Conservation (phyloP, 225 moss, liverwort and hornwort species). For the Straminergon stramineum region DNA sequence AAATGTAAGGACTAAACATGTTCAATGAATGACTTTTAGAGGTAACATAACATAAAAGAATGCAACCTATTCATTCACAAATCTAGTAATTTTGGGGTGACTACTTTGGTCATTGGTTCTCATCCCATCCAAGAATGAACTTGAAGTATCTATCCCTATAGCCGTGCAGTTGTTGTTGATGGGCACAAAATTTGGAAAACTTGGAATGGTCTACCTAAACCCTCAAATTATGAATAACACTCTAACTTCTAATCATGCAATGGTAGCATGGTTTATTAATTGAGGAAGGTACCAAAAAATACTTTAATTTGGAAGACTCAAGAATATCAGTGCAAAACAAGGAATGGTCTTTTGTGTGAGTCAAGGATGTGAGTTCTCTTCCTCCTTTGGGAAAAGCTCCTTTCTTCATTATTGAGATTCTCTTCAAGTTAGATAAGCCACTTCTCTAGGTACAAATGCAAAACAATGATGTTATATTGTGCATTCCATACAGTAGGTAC, state of each 20-base stretch:
- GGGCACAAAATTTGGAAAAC: fast-evolving
- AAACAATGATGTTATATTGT: background rate
- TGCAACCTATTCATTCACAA: too few relatives aligned
- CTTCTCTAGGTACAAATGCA: too few relatives aligned
- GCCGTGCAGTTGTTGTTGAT: fast-evolving
- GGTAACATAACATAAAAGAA: fast-evolving
- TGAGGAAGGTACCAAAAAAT: background rate
- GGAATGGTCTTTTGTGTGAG: fast-evolving
- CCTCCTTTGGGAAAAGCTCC: fast-evolving
- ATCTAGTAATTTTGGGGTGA: fast-evolving
- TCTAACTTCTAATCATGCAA: background rate
- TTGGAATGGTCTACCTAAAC: background rate
- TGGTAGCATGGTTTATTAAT: too few relatives aligned
- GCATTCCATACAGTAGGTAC: too few relatives aligned
- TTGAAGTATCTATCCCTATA: too few relatives aligned
- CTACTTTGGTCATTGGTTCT: too few relatives aligned
- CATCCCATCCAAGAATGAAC: fast-evolving
- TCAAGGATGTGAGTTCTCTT: fast-evolving
- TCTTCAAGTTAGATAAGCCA: too few relatives aligned
- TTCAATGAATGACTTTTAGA: fast-evolving
- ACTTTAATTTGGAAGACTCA: background rate
- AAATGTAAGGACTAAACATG: too few relatives aligned
- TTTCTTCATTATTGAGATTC: background rate
- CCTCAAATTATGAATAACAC: too few relatives aligned
- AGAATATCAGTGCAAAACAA: background rate